Evolutionary conservation across 108 stramenopile genomes (phyloP).

Genomic region (Pseudonitzschia multistriata): DNA sequence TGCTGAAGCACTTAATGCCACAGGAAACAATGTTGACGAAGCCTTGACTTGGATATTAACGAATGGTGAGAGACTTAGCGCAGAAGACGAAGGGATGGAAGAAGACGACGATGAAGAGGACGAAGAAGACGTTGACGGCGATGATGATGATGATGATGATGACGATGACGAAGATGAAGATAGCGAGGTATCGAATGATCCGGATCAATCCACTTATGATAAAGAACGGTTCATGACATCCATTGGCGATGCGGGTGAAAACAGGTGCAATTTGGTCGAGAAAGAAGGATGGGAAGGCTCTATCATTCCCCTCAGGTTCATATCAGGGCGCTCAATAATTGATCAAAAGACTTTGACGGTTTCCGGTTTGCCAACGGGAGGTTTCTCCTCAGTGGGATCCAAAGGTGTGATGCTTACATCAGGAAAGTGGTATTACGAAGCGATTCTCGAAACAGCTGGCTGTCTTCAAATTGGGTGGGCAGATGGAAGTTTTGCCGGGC

Average conservation of each 20-base stretch:
- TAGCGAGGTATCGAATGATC: conserved; percentile 5
- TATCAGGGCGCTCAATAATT: conserved; percentile 73
- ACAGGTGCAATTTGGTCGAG: conserved; percentile 6
- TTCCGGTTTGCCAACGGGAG: conserved; percentile 76
- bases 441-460: conserved; percentile 81
- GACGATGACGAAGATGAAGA: conserved; percentile 12
- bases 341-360: conserved; percentile 61
- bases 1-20: conserved; percentile 85
- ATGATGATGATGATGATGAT: conserved; percentile 24
- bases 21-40: conserved; percentile 91
- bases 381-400: conserved; percentile 87
- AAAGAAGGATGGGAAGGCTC: conserved; percentile 56
- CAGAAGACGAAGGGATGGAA: conserved; percentile 68
- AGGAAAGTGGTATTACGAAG: conserved; percentile 97
- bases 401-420: conserved; percentile 74
- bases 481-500: conserved; percentile 83
- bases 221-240: conserved; percentile 1
- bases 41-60: conserved; percentile 96
- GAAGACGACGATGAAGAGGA: conserved; percentile 69
- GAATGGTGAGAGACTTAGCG: conserved; percentile 84
- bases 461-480: conserved; percentile 96
- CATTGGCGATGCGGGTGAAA: background rate
- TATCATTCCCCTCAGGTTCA: conserved; percentile 65
- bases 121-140: conserved; percentile 38
- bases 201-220: background rate